Evolutionary conservation across 164 flowering plant genomes (phyloP).

Genomic region (Taxillus chinensis): DNA sequence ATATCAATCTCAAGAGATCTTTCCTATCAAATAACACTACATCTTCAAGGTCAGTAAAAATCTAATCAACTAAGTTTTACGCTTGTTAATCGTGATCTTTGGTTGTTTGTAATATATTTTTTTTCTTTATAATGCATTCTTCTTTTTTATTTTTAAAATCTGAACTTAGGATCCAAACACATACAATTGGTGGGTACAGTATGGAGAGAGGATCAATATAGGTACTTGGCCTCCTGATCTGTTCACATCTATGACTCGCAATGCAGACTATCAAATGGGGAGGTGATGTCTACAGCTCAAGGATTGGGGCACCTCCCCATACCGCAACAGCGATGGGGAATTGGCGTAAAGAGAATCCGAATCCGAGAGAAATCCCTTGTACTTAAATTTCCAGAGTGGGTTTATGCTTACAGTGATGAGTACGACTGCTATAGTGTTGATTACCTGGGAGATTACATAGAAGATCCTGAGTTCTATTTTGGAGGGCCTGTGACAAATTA

Average conservation of each 20-base stretch:
- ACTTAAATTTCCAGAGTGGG: conserved; percentile 22
- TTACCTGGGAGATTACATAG: conserved; percentile 6
- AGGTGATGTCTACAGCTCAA: conserved; percentile 45
- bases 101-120: too few species aligned
- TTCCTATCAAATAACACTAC: conserved; percentile 25
- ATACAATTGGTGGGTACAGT: conserved; percentile 42
- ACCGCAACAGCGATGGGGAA: conserved; percentile 44
- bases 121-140: too few species aligned
- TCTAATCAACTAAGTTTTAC: background rate
- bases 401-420: conserved; percentile 18
- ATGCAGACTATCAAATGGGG: conserved; percentile 37
- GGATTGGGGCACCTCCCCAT: conserved; percentile 23
- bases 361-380: conserved; percentile 14
- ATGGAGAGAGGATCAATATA: conserved; percentile 22
- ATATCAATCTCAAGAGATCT: conserved; percentile 22
- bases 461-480: conserved; percentile 24
- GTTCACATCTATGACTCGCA: conserved; percentile 10
- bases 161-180: conserved; percentile 26
- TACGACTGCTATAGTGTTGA: conserved; percentile 12
- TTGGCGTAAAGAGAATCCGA: conserved; percentile 23
- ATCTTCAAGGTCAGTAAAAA: conserved; percentile 25
- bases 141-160: background rate
- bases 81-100: too few species aligned
- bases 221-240: conserved; percentile 44
- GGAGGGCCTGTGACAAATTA: conserved; percentile 30